Percentiles rank a stretch among this genome's conserved stretches.
Evolutionary conservation across 1,284 basidiomycete genomes (phyloP).

Genomic region (Fomes fomentarius): DNA sequence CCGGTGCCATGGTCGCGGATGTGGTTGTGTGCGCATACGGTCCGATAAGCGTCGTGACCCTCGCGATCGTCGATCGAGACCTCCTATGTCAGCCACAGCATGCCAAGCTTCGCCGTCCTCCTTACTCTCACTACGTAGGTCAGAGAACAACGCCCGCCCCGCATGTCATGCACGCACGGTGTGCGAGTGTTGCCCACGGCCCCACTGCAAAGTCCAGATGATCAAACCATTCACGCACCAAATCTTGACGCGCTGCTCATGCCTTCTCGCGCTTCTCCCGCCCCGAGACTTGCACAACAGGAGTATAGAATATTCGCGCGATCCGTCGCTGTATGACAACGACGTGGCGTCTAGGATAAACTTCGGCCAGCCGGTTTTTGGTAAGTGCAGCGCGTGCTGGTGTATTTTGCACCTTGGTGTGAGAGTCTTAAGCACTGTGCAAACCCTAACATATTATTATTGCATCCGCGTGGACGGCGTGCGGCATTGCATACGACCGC

Average conservation of each 20-base stretch:
- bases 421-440: conserved; percentile 7
- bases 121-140: not conserved
- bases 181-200: conserved; percentile 5
- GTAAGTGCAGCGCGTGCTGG: conserved; percentile 14
- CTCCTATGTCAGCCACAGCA: not conserved
- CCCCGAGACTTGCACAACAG: conserved; percentile 13
- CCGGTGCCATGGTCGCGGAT: conserved; percentile 1
- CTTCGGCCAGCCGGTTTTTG: conserved; percentile 16
- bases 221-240: not conserved
- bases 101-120: not conserved
- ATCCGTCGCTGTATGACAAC: conserved; percentile 15
- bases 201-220: conserved; percentile 8
- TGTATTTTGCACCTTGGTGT: conserved; percentile 6
- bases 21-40: not conserved
- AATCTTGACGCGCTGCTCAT: conserved; percentile 1
- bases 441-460: too few relatives aligned
- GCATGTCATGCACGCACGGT: conserved; percentile 9
- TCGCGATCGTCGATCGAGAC: conserved; percentile 1
- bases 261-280: conserved; percentile 16
- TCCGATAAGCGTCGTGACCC: conserved; percentile 1
- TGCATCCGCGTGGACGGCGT: conserved; percentile 4
- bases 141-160: not conserved
- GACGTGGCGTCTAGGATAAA: conserved; percentile 10
- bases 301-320: conserved; percentile 16
- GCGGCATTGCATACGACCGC: not conserved